phyloP scores from a whole-genome alignment of 2,329 filamentous ascomycete species.

The Huntiella bhutanensis region DNA sequence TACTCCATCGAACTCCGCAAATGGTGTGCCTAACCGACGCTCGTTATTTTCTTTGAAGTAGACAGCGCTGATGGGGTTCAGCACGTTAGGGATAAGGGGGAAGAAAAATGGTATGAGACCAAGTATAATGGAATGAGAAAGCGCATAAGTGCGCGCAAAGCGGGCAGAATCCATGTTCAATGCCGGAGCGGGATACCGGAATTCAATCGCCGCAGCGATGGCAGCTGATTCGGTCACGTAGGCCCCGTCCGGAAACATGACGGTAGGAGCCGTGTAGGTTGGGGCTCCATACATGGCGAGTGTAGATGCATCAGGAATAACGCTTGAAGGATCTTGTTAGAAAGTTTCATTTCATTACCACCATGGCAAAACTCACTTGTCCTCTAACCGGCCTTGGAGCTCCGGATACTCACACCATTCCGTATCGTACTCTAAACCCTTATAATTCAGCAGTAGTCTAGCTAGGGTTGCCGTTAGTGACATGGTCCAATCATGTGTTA shows the following conservation, averaged over 20 bases:
- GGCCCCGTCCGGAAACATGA: conserved; percentile 34
- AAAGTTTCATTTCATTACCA: neutral
- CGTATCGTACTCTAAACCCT: conserved; percentile 46
- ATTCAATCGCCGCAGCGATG: conserved; percentile 42
- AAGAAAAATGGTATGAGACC: conserved; percentile 25
- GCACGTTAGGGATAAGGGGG: conserved; percentile 29
- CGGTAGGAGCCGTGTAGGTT: conserved; percentile 35
- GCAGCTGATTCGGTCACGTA: conserved; percentile 44
- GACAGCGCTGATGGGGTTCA: conserved; percentile 29
- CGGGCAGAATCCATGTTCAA: conserved; percentile 37
- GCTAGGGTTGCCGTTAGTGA: conserved; percentile 23
- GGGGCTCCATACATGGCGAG: conserved; percentile 13
- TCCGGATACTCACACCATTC: conserved; percentile 53
- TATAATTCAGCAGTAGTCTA: conserved; percentile 48
- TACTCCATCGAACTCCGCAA: conserved; percentile 32
- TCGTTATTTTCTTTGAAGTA: conserved; percentile 19
- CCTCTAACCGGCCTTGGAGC: conserved; percentile 34
- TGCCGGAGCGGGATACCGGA: conserved; percentile 35
- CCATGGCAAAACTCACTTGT: conserved; percentile 24
- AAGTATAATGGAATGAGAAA: conserved; percentile 16
- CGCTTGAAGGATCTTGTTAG: conserved; percentile 14
- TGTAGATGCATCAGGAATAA: conserved; percentile 21
- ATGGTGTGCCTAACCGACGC: conserved; percentile 15
- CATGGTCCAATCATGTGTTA: neutral
- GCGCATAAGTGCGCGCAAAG: conserved; percentile 24